A percentile compares a stretch with the other conserved stretches of the same genome.
phyloP scores from a whole-genome alignment of 352 stramenopile species.

The Thalassiosira mediterranea region DNA sequence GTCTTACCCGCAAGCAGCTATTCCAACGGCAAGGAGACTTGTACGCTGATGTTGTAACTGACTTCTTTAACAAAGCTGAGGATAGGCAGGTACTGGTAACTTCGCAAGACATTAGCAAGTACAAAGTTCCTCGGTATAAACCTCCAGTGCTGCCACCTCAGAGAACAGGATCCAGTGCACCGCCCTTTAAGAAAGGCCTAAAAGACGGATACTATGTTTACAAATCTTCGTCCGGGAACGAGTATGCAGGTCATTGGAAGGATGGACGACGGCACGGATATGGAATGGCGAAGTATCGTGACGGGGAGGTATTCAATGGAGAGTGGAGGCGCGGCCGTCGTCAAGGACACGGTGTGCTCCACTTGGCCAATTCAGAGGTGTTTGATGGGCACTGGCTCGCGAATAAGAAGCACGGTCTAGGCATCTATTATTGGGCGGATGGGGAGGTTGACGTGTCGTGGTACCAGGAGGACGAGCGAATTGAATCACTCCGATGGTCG shows the following conservation, averaged over 20 bases:
- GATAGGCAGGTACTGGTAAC: conserved; percentile 32
- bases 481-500: conserved; percentile 54
- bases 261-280: conserved; percentile 49
- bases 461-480: conserved; percentile 47
- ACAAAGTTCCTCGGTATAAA: conserved; percentile 40
- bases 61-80: conserved; percentile 12
- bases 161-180: conserved; percentile 12
- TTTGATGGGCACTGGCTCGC: conserved; percentile 52
- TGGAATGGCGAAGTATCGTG: conserved; percentile 46
- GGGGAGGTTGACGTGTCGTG: conserved; percentile 54
- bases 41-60: conserved; percentile 24
- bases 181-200: conserved; percentile 40
- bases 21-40: too few species aligned
- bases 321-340: conserved; percentile 51
- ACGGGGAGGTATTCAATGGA: conserved; percentile 53
- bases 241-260: conserved; percentile 50
- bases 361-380: conserved; percentile 53
- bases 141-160: conserved; percentile 25
- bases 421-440: conserved; percentile 53
- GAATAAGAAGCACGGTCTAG: conserved; percentile 57
- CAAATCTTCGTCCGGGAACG: conserved; percentile 42
- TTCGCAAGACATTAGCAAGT: conserved; percentile 40
- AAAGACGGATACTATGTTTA: conserved; percentile 56
- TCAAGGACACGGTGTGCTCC: conserved; percentile 46
- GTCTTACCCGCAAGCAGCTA: too few species aligned